Evolutionary conservation across 306 rosid genomes (phyloP).

Genomic region (Malus asiatica): DNA sequence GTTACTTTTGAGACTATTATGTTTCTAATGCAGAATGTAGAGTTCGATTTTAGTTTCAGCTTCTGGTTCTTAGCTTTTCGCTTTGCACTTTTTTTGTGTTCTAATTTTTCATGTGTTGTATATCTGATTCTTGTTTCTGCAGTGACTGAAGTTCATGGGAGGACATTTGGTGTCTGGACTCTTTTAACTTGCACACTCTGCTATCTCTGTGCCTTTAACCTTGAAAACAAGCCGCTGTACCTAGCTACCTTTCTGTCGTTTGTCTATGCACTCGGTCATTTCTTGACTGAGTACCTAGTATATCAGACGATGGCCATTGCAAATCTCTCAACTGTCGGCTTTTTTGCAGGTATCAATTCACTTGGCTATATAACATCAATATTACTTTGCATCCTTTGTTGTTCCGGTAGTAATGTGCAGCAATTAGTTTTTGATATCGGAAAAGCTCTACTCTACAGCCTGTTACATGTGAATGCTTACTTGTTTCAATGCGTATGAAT

Average conservation of each 20-base stretch:
- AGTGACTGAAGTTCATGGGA: constrained; percentile 98
- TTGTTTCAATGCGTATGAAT: not conserved
- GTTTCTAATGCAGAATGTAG: not conserved
- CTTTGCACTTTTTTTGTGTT: not conserved
- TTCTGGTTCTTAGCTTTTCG: not conserved
- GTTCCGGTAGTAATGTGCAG: too few relatives aligned
- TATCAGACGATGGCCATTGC: constrained; percentile 71
- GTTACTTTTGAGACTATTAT: not conserved
- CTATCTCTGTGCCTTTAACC: constrained; percentile 86
- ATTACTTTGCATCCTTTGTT: not conserved
- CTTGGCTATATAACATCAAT: constrained; percentile 6
- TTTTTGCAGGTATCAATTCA: constrained; percentile 72
- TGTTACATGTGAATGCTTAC: not conserved
- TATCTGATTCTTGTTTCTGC: not conserved
- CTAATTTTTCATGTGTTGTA: not conserved
- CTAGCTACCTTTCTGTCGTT: constrained; percentile 74
- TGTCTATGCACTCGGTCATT: constrained; percentile 87
- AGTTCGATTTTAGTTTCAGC: not conserved
- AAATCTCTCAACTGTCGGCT: constrained; percentile 67
- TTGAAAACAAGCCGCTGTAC: constrained; percentile 82
- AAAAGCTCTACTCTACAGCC: too few relatives aligned
- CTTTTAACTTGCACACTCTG: constrained; percentile 92
- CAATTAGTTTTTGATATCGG: not conserved
- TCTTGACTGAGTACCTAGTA: constrained; percentile 65
- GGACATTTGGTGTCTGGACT: constrained; percentile 93